Conservation (phyloP, 257 asterid genomes). For the Ballota nigra region DNA sequence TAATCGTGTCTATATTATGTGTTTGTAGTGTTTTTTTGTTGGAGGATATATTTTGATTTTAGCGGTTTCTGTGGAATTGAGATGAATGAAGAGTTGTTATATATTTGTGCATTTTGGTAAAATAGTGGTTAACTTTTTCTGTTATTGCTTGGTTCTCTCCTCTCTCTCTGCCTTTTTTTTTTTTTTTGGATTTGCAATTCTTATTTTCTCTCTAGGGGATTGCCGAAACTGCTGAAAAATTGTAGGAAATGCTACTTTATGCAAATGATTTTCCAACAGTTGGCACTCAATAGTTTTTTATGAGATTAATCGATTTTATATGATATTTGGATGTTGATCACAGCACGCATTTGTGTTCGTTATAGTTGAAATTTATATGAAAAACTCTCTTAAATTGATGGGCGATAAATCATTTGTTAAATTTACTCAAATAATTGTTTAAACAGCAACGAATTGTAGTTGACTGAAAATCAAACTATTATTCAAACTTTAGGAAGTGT, state of each 20-base stretch:
- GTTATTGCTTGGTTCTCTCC: slow-evolving; percentile 4
- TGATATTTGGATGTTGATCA: background rate
- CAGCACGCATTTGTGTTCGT: background rate
- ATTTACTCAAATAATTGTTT: background rate
- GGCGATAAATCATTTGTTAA: background rate
- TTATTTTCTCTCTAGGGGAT: too few relatives aligned
- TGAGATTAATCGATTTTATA: background rate
- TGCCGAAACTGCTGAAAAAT: too few relatives aligned
- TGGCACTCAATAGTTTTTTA: background rate
- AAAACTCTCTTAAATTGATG: background rate
- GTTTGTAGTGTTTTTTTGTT: background rate
- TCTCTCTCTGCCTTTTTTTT: background rate
- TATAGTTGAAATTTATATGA: background rate
- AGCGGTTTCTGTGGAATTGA: background rate
- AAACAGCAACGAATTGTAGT: background rate
- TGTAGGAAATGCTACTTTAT: too few relatives aligned
- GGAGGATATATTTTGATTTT: slow-evolving; percentile 2
- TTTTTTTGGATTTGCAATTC: background rate
- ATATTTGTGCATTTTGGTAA: background rate
- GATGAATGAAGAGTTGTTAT: slow-evolving; percentile 10
- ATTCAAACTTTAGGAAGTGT: background rate
- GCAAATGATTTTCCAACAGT: background rate
- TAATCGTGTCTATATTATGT: slow-evolving; percentile 5
- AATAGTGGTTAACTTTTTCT: background rate
- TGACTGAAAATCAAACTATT: background rate